Conservation (phyloP, 2,329 filamentous ascomycete genomes). For the Pseudogymnoascus sp. region DNA sequence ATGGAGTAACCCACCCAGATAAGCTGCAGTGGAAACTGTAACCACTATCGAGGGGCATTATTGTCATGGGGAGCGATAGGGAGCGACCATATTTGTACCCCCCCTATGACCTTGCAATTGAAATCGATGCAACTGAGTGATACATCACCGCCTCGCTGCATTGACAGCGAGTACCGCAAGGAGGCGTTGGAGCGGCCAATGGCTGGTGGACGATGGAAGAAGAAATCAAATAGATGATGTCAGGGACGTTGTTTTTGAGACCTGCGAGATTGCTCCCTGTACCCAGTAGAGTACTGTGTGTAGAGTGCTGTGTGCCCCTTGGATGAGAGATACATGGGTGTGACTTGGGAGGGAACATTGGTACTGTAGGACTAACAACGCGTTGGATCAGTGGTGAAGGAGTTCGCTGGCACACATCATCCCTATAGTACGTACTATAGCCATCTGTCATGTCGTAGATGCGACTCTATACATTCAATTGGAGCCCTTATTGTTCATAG, state of each 20-base stretch:
- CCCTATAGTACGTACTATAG: background rate
- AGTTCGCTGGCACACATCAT: background rate
- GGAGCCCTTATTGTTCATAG: background rate
- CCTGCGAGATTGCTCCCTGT: background rate
- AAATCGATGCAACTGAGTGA: background rate
- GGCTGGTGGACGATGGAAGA: background rate
- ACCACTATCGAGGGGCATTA: background rate
- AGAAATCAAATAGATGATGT: background rate
- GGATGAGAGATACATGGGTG: background rate
- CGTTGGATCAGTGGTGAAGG: background rate
- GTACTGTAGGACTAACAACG: background rate
- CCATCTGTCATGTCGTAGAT: background rate
- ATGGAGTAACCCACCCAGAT: background rate
- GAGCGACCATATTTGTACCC: background rate
- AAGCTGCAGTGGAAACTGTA: background rate
- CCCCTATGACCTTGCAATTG: background rate
- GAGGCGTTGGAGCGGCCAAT: background rate
- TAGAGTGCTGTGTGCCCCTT: background rate
- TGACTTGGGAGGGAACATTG: background rate
- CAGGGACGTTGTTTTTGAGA: background rate
- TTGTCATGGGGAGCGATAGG: too few species aligned
- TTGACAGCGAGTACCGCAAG: background rate
- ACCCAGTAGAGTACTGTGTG: background rate
- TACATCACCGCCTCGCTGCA: background rate
- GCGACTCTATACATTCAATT: background rate